Evolutionary conservation across 2,329 filamentous ascomycete species (phyloP), one percentile per base, ranked within the genome.

Genomic region (Sarocladium oryzae): DNA sequence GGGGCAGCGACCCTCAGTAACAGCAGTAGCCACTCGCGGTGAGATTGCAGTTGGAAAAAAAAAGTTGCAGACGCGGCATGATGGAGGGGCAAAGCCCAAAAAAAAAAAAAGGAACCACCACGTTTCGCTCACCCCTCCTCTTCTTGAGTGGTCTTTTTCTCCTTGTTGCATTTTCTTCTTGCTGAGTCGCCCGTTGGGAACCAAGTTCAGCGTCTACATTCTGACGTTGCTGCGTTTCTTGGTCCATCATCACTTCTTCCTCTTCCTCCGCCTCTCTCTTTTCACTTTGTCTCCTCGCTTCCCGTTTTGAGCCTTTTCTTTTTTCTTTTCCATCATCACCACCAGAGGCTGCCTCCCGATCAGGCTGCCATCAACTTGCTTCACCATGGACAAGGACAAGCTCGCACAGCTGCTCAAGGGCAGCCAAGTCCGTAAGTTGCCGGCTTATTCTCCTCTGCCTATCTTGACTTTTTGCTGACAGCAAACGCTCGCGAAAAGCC

Each of bases 371-470:
- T 23, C 43, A 32, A 9, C 21, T 45, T 15, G 26, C n/a, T 33
- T 43, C 43, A 33, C 52, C 53, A 72, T 73, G 70, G 71, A 73
- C 58, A 72, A 71, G 63, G 84, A 89, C 69, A 83, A 87, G 73
- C 90, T 96, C 67, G 79, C 93, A 60, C 79, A 86, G 75, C 83
- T 96, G 72, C 82, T 96, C 67, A 82, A 93, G 78, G 85, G 88
- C 72, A 84, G 92, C 63, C 81, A 95, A 72, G 84, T 89, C 69
- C 90, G 89, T 93, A 75, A 75, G 87, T 83, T 20, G 48, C 24
- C 50, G 40, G 10, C 41, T 53, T n/a, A n/a, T n/a, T n/a, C n/a
- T n/a, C n/a, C n/a, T n/a, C n/a, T n/a, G n/a, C n/a, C n/a, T n/a
- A n/a, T n/a, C n/a, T n/a, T n/a, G n/a, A n/a, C n/a, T n/a, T n/a